phyloP scores from a whole-genome alignment of 495 filamentous ascomycete species.

The Astrocystis sublimbata region DNA sequence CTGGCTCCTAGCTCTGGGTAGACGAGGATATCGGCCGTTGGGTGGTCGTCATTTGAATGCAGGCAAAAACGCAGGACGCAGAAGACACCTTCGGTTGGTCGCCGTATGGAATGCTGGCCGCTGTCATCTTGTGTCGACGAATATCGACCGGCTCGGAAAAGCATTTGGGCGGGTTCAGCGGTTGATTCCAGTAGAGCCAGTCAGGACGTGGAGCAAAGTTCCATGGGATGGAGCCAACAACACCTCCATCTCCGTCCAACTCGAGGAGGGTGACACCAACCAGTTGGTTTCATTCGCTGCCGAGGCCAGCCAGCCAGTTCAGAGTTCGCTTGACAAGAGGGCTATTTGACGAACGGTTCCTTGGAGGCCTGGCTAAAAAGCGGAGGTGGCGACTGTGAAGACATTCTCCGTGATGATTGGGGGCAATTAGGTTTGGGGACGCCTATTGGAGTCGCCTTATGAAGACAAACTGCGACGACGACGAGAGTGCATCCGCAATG shows the following conservation, averaged over 20 bases:
- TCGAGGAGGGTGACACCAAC: conserved; percentile 14
- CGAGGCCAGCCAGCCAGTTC: not conserved
- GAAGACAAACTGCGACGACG: not conserved
- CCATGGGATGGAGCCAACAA: conserved; percentile 8
- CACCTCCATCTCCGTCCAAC: not conserved
- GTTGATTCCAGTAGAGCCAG: conserved; percentile 8
- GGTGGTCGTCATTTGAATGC: conserved; percentile 21
- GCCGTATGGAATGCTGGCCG: conserved; percentile 8
- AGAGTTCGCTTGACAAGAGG: conserved; percentile 7
- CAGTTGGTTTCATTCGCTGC: not conserved
- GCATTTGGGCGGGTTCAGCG: conserved; percentile 11
- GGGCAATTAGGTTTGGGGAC: not conserved
- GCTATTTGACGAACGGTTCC: conserved; percentile 6
- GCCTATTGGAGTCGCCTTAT: not conserved
- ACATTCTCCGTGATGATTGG: conserved; percentile 13
- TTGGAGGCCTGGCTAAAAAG: not conserved
- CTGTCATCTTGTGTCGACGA: conserved; percentile 3
- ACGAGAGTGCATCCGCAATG: not conserved
- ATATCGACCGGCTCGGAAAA: conserved; percentile 9
- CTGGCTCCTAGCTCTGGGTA: not conserved
- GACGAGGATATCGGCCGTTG: conserved; percentile 6
- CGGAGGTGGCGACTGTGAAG: not conserved
- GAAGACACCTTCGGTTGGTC: conserved; percentile 10
- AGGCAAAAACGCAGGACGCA: conserved; percentile 19
- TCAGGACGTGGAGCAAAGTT: not conserved